A percentile compares a stretch with the other conserved stretches of the same genome.
Evolutionary conservation across 2,329 filamentous ascomycete genomes (phyloP).

Genomic region (Geosmithia flava): DNA sequence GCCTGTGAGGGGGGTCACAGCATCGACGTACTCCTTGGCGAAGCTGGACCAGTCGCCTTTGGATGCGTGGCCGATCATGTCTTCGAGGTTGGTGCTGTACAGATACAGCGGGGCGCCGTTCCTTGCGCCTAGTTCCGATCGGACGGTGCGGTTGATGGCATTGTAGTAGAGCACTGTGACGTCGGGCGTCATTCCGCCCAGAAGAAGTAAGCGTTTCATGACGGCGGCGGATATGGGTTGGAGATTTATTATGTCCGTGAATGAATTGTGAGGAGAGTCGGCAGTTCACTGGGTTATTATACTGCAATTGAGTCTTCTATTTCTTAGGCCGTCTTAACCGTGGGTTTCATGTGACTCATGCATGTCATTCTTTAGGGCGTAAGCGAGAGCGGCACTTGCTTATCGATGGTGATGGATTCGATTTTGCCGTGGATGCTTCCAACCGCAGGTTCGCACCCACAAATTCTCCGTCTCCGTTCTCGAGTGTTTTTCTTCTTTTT

Average conservation of each 20-base stretch:
- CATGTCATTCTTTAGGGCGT: neutral
- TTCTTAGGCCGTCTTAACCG: neutral
- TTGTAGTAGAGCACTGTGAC: slow-evolving; percentile 5
- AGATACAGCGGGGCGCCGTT: slow-evolving; percentile 3
- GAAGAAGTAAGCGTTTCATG: slow-evolving; percentile 5
- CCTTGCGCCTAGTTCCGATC: slow-evolving; percentile 2
- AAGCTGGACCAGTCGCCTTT: slow-evolving; percentile 3
- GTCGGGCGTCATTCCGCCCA: slow-evolving; percentile 6
- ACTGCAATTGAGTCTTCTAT: too few relatives aligned
- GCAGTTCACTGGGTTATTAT: too few relatives aligned
- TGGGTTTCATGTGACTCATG: neutral
- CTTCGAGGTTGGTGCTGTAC: slow-evolving; percentile 5
- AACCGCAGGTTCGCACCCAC: too few relatives aligned
- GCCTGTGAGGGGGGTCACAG: neutral
- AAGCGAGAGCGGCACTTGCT: too few relatives aligned
- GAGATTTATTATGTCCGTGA: too few relatives aligned
- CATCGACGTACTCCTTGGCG: slow-evolving; percentile 2
- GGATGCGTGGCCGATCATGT: slow-evolving; percentile 2
- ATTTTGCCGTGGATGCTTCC: too few relatives aligned
- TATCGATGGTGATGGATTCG: too few relatives aligned
- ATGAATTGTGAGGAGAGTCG: too few relatives aligned
- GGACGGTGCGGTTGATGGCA: slow-evolving; percentile 3
- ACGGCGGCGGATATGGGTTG: too few relatives aligned
- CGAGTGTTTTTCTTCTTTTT: too few relatives aligned
- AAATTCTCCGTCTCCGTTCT: too few relatives aligned